Base-by-base conservation (phyloP, 169 alveolate genomes). In the Cryptosporidium viatorum region DNA sequence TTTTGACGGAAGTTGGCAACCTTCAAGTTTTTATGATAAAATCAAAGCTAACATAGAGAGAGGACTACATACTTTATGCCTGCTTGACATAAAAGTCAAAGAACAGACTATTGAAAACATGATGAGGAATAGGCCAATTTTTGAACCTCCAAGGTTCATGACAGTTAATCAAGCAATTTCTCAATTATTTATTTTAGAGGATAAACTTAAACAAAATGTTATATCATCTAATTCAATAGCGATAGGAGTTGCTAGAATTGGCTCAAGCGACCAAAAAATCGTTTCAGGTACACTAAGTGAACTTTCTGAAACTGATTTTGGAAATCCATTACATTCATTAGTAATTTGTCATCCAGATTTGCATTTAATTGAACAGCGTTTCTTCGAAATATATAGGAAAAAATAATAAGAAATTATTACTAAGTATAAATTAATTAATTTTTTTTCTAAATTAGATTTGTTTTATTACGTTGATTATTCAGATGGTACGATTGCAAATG, bases 11-110 rank as follows among this genome's bases (percentile, higher is more conserved):
- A 95, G 94, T 70, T 98, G 99, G 99, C 94, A 94, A 65, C 99
- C 99, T 21, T 96, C 95, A 59, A 96, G 99, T 89, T 98, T 97
- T 93, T 97, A 96, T 92, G 99, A 97, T 43, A 97, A 98, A 93
- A 96, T 98, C 14, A 93, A 94, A 70, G 84, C 86, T 37, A 98
- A 98, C 91, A 85, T 85, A 86, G 96, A 95, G 68, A 93, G 95
- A 71, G 96, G 96, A 84, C 92, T 96, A 75, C 99, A 98, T 91
- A 98, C 99, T 9, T 93, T 98, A 45, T 97, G 99, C 62, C 96
- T 98, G 1, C 94, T 98, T 86, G 99, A 98, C 86, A 98, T 98
- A 60, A 98, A 98, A 94, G 99, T 97, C 7, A 98, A 97, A 93
- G 99, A 98, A 93, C 98, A 97, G 70, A 94, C 99, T 0, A 96